Percentiles rank a stretch among this genome's conserved stretches.
phyloP scores from a whole-genome alignment of 140 eudicot species.

The Oenanthe javanica region DNA sequence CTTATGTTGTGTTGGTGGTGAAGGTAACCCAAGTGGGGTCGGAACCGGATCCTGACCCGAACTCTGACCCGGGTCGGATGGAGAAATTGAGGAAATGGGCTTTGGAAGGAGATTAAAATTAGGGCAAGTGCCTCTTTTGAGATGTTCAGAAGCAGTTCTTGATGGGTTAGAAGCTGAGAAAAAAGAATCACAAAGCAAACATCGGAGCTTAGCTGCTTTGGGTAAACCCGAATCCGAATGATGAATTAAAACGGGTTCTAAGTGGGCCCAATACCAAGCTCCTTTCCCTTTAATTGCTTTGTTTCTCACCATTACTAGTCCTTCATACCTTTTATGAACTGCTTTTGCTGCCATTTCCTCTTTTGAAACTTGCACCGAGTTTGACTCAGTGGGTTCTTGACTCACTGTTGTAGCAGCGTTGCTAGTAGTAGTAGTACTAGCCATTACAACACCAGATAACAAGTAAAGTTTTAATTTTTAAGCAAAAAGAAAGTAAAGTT shows the following conservation, averaged over 20 bases:
- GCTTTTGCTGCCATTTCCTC: conserved; percentile 73
- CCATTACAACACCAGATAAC: conserved; percentile 18
- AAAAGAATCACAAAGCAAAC: conserved; percentile 63
- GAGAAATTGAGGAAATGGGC: conserved; percentile 57
- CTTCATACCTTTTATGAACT: conserved; percentile 74
- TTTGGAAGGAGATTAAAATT: conserved; percentile 47
- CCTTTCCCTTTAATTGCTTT: conserved; percentile 95
- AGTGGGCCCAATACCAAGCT: conserved; percentile 98
- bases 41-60: background rate
- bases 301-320: conserved; percentile 76
- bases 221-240: conserved; percentile 70
- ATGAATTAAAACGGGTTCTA: conserved; percentile 65
- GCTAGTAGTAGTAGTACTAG: conserved; percentile 35
- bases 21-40: conserved; percentile 24
- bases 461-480: background rate
- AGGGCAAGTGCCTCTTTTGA: conserved; percentile 83
- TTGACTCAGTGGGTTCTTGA: conserved; percentile 8
- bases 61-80: conserved; percentile 27
- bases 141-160: conserved; percentile 96
- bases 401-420: conserved; percentile 17
- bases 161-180: conserved; percentile 96
- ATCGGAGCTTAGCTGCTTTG: conserved; percentile 86
- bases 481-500: background rate
- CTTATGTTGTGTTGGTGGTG: conserved; percentile 30
- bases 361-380: conserved; percentile 11